Conservation (phyloP, 257 asterid species). For the Eucommia ulmoides region DNA sequence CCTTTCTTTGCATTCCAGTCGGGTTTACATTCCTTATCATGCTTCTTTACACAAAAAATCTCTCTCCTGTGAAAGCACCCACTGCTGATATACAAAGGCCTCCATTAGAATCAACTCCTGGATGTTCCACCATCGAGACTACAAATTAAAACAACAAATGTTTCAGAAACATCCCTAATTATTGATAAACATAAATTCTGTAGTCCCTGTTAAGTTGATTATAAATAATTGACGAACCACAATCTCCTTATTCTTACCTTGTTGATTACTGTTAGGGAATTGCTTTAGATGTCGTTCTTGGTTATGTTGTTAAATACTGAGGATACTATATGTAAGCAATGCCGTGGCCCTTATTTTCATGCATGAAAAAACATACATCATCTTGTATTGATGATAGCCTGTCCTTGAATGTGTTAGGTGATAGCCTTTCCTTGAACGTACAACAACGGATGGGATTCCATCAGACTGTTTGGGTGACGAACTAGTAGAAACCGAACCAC, state of each 20-base stretch:
- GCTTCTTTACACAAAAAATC: conserved; percentile 14
- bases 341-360: conserved; percentile 13
- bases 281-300: too few species aligned
- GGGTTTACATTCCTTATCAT: conserved; percentile 1
- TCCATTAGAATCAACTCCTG: conserved; percentile 17
- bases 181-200: too few species aligned
- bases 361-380: conserved; percentile 24
- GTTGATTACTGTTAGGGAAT: conserved; percentile 10
- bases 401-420: too few species aligned
- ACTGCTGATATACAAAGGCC: conserved; percentile 23
- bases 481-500: conserved; percentile 16
- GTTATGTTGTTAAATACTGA: too few species aligned
- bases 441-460: conserved; percentile 13
- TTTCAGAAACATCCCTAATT: too few species aligned
- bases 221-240: too few species aligned
- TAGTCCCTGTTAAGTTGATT: too few species aligned
- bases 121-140: conserved; percentile 23
- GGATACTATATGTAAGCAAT: too few species aligned
- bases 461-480: conserved; percentile 16
- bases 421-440: conserved; percentile 24
- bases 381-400: conserved; percentile 17
- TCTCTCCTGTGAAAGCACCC: conserved; percentile 32
- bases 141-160: too few species aligned
- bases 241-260: conserved; percentile 16
- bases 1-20: conserved; percentile 8